Percentiles rank a stretch among this genome's conserved stretches.
phyloP scores from a whole-genome alignment of 768 basidiomycete genomes.

The Boletus fagicola region DNA sequence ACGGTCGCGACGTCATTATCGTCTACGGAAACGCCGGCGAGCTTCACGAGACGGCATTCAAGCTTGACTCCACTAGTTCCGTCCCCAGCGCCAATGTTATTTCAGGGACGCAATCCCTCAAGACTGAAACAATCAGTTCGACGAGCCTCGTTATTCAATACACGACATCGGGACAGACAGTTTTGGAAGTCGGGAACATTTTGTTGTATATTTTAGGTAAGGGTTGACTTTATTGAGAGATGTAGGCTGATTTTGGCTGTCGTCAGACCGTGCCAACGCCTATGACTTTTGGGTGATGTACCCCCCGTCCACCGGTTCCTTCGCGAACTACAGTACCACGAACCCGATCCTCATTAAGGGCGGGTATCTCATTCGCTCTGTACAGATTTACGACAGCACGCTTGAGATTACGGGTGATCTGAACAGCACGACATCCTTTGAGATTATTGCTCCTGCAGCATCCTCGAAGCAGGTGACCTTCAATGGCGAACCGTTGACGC shows the following conservation, averaged over 20 bases:
- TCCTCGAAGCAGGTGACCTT: constrained; percentile 42
- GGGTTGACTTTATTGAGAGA: constrained; percentile 2
- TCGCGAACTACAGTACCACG: constrained; percentile 36
- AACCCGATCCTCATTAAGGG: constrained; percentile 49
- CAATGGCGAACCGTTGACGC: constrained; percentile 37
- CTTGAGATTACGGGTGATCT: constrained; percentile 46
- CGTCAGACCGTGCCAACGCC: constrained; percentile 45
- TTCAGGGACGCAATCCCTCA: constrained; percentile 32
- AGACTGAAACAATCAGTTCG: constrained; percentile 35
- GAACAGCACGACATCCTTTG: constrained; percentile 42
- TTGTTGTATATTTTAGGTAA: constrained; percentile 47
- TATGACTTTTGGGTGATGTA: constrained; percentile 54
- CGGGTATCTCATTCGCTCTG: constrained; percentile 47
- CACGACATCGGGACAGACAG: constrained; percentile 45
- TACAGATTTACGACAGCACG: constrained; percentile 34
- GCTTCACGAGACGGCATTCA: constrained; percentile 51
- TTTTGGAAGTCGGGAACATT: constrained; percentile 42
- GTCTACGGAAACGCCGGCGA: constrained; percentile 48
- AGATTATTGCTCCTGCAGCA: constrained; percentile 46
- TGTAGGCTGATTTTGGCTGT: constrained; percentile 1
- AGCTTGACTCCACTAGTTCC: constrained; percentile 24
- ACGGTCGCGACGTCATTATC: constrained; percentile 46
- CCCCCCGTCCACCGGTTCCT: constrained; percentile 36
- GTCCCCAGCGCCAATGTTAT: constrained; percentile 24
- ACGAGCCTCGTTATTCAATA: constrained; percentile 44